These are phyloP conservation scores for Sideroxylon spinosum DNA, from an alignment of 179 eudicot genomes.

Conservation along the genomic window DNA sequence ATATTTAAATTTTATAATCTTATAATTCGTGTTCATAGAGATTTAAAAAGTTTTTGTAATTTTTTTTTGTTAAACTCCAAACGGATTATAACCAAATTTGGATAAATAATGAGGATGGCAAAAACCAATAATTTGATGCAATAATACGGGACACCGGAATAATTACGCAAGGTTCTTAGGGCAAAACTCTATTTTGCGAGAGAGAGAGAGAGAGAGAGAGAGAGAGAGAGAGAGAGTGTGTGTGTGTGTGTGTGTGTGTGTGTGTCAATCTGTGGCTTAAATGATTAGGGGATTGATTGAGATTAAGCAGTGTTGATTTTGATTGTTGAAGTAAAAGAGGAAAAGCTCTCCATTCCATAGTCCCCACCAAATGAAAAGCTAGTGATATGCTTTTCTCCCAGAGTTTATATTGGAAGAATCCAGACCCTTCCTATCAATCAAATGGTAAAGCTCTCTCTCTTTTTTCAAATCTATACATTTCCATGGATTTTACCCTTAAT, in stretches of 20 bases:
- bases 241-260: too few species aligned
- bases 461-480: constrained; percentile 10
- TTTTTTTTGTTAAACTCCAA: too few species aligned
- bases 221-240: background rate
- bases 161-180: too few species aligned
- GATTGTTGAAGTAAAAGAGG: background rate
- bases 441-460: background rate
- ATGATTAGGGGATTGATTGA: constrained; percentile 22
- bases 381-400: background rate
- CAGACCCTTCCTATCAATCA: background rate
- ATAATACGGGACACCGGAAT: too few species aligned
- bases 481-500: constrained; percentile 5
- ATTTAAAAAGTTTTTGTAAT: too few species aligned
- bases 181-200: too few species aligned
- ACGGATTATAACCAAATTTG: too few species aligned
- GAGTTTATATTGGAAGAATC: background rate
- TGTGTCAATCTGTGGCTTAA: constrained; percentile 5
- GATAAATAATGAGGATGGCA: too few species aligned
- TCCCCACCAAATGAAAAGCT: constrained; percentile 14
- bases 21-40: too few species aligned
- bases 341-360: background rate
- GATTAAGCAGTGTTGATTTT: constrained; percentile 15
- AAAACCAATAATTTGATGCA: too few species aligned
- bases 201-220: too few species aligned
- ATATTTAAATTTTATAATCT: too few species aligned